A percentile compares a stretch with the other conserved stretches of the same genome.
These are phyloP conservation scores for Phycomyces blakesleeanus DNA, from an alignment of 192 early-diverging fungal genomes.

Conservation along the genomic window DNA sequence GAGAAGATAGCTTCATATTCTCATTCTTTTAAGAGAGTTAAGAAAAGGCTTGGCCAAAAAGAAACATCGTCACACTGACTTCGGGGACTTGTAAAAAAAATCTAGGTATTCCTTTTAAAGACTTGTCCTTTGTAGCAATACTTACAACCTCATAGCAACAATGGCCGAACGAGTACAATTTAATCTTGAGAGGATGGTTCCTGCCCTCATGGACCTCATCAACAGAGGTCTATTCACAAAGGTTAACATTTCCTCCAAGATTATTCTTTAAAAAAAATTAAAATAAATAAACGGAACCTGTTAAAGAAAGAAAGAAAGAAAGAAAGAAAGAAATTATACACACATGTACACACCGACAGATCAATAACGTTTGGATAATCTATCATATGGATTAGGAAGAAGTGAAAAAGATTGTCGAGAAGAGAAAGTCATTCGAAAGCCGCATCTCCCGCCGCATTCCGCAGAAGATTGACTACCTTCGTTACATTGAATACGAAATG, in stretches of 20 bases:
- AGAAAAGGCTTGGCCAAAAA: background rate
- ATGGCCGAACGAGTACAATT: constrained; percentile 92
- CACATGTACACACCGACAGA: background rate
- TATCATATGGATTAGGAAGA: constrained; percentile 53
- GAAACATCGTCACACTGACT: background rate
- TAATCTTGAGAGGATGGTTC: constrained; percentile 90
- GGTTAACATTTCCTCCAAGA: constrained; percentile 36
- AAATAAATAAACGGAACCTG: no score
- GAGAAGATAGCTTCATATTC: no score
- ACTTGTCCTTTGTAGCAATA: background rate
- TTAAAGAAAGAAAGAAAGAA: background rate
- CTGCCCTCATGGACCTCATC: constrained; percentile 88
- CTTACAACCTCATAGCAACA: constrained; percentile 10
- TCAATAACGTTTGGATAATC: background rate
- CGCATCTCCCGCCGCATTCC: constrained; percentile 73
- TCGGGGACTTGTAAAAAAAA: background rate
- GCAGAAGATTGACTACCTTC: constrained; percentile 75
- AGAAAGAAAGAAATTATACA: background rate
- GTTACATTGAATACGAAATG: constrained; percentile 94
- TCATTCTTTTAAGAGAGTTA: no score
- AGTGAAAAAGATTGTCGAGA: constrained; percentile 83
- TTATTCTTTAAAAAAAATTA: background rate
- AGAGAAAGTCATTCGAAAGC: constrained; percentile 88
- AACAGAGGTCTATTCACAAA: constrained; percentile 74
- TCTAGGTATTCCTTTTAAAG: background rate